Evolutionary conservation across 805 yeast genomes (phyloP).

Genomic region (Candida morakotiae): DNA sequence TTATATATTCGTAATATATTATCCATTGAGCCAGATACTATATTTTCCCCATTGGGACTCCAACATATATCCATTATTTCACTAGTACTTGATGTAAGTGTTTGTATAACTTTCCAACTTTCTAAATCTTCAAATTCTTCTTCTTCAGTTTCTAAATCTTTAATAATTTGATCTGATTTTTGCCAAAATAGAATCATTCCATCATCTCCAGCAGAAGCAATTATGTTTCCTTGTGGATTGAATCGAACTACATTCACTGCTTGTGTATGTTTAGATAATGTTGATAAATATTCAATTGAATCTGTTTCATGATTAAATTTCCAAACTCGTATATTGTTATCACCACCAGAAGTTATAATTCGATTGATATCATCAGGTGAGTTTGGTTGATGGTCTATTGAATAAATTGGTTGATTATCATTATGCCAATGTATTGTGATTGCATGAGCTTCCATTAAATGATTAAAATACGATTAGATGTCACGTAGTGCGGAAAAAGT

Average conservation of each 20-base stretch:
- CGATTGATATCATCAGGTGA: conserved; percentile 29
- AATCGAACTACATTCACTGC: conserved; percentile 92
- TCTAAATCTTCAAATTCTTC: conserved; percentile 54
- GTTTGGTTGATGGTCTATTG: conserved; percentile 52
- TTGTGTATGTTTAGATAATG: conserved; percentile 84
- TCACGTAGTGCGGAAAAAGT: no score
- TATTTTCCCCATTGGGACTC: conserved; percentile 78
- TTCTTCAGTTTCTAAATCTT: conserved; percentile 47
- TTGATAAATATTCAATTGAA: conserved; percentile 71
- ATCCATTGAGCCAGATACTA: conserved; percentile 92
- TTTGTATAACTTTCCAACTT: conserved; percentile 64
- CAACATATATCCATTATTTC: conserved; percentile 91
- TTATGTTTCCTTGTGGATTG: conserved; percentile 58
- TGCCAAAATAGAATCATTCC: conserved; percentile 85
- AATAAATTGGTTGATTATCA: conserved; percentile 69
- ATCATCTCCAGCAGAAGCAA: conserved; percentile 95
- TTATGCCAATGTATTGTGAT: conserved; percentile 72
- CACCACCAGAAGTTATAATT: conserved; percentile 92
- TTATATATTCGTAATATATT: conserved; percentile 66
- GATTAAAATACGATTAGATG: no score
- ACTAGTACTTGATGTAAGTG: conserved; percentile 56
- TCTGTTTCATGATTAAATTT: conserved; percentile 10
- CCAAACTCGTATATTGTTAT: conserved; percentile 77
- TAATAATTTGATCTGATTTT: conserved; percentile 46
- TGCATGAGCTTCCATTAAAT: conserved; percentile 40